phyloP scores from a whole-genome alignment of 257 asterid genomes.

The Solanum ahanhuiri region DNA sequence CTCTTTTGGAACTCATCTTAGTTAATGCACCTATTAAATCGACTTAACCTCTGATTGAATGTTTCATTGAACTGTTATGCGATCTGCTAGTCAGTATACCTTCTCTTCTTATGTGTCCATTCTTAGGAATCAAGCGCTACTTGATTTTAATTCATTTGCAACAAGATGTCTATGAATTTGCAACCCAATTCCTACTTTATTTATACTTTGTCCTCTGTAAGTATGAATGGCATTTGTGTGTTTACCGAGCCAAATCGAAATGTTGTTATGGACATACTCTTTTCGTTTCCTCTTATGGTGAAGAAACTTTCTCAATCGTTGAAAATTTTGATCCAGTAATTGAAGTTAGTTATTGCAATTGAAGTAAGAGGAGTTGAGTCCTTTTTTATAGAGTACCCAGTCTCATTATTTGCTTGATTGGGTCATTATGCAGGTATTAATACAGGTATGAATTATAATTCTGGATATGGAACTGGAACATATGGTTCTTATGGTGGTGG shows the following conservation, averaged over 20 bases:
- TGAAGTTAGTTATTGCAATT: not conserved
- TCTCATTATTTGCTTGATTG: constrained; percentile 13
- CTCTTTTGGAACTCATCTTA: not conserved
- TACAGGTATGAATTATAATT: constrained; percentile 44
- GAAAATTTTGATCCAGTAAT: not conserved
- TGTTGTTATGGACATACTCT: not conserved
- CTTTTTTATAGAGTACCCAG: not conserved
- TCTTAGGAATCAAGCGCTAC: not conserved
- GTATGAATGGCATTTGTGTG: not conserved
- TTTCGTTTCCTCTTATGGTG: not conserved
- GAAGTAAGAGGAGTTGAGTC: not conserved
- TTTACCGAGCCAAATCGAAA: not conserved
- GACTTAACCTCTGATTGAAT: not conserved
- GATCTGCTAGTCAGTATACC: not conserved
- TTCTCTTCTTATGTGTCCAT: not conserved
- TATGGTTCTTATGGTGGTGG: constrained; percentile 25
- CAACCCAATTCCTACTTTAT: not conserved
- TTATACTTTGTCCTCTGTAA: not conserved
- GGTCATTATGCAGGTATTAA: constrained; percentile 38
- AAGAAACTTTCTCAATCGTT: not conserved
- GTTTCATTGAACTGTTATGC: not conserved
- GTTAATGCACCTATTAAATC: not conserved
- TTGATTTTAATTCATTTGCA: not conserved
- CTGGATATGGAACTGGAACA: constrained; percentile 49
- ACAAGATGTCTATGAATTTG: not conserved